phyloP scores from a whole-genome alignment of 306 rosid species.

The Lathyrus sativus region DNA sequence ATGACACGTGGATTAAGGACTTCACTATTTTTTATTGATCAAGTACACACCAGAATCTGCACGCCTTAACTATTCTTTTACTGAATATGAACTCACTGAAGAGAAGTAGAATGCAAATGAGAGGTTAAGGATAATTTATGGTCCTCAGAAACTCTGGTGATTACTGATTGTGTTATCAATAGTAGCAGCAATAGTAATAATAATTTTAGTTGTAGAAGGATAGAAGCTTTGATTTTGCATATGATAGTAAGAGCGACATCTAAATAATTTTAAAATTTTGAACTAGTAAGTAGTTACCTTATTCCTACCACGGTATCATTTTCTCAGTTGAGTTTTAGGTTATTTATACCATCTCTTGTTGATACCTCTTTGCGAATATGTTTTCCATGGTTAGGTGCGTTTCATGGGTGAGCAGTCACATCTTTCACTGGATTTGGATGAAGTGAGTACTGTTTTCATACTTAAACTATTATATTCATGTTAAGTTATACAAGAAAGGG shows the following conservation, averaged over 20 bases:
- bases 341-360: conserved; percentile 30
- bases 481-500: conserved; percentile 26
- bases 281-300: conserved; percentile 4
- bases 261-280: background rate
- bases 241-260: conserved; percentile 6
- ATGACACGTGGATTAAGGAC: background rate
- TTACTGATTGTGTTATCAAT: conserved; percentile 5
- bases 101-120: conserved; percentile 24
- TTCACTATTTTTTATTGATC: conserved; percentile 23
- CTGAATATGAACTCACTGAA: conserved; percentile 1
- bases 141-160: conserved; percentile 24
- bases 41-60: conserved; percentile 6
- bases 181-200: background rate
- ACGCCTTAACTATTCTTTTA: conserved; percentile 5
- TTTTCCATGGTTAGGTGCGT: conserved; percentile 57
- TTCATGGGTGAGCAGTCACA: conserved; percentile 98
- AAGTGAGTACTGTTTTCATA: conserved; percentile 57
- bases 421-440: conserved; percentile 81
- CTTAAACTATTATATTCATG: conserved; percentile 23
- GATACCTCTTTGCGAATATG: conserved; percentile 23
- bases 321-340: conserved; percentile 23
- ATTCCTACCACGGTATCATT: conserved; percentile 6
- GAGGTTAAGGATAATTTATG: conserved; percentile 11
- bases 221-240: conserved; percentile 8
- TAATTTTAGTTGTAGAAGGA: background rate